Evolutionary conservation across 2,329 filamentous ascomycete genomes (phyloP), one percentile per base, ranked within the genome.

Genomic region (Alternaria triticimaculans): DNA sequence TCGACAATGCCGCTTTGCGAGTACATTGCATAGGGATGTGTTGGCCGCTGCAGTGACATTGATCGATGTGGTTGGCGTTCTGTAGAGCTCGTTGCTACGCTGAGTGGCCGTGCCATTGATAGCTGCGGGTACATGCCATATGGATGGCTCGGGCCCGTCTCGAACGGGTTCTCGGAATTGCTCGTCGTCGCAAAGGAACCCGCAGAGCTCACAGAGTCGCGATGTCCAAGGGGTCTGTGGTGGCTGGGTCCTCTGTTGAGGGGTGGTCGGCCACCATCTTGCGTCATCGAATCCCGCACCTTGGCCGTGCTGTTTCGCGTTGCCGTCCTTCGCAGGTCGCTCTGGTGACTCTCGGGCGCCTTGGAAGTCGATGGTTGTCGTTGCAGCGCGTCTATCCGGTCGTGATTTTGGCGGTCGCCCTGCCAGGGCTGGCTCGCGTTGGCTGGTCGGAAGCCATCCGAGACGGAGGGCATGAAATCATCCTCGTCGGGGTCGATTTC

Each of bases 11-110:
- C 92, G 70, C 89, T 93, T 76, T 97, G 94, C 6, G 92, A 87
- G 73, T 97, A 97, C 85, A 97, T 88, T 44, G 86, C 88, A 76
- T 97, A 97, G 0, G 94, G 94, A 75, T 97, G 94, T 63, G 92
- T 88, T 9, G 94, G 94, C 3, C 88, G 88, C 54, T 84, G 87
- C 18, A 88, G 87, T 11, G 84, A 84, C 70, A 90, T 88, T 4
- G 89, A 69, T 25, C 81, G 85, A 76, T 86, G 88, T 9, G 85
- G 80, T 14, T 86, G 84, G 23, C 86, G 87, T 48, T 87, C 82
- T 12, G 92, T 94, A 8, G 91, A 89, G 14, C 89, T 87, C 20
- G 92, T 93, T n/a, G 88, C 87, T 41, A 91, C 83, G 74, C 92
- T 94, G 23, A 86, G 83, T 9, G 88, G 86, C 60, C 88, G 84